These are phyloP conservation scores for Emergomyces pasteurianus DNA, from an alignment of 2,329 filamentous ascomycete species.

Conservation along the genomic window DNA sequence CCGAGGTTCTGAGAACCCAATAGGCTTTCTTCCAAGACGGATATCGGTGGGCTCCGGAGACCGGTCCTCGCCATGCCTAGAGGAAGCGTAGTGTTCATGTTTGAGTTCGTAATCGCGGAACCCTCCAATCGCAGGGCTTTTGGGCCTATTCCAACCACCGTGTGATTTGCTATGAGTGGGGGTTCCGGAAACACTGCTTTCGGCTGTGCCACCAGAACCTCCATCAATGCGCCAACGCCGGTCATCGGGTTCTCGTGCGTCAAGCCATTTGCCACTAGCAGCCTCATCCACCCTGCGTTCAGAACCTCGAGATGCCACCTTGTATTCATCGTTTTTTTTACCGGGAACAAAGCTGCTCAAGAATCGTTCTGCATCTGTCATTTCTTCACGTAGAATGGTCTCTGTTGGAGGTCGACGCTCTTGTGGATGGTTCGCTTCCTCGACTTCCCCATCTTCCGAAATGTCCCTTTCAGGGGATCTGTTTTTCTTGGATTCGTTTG, in stretches of 20 bases:
- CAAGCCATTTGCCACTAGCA: conserved; percentile 6
- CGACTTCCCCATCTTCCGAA: conserved; percentile 30
- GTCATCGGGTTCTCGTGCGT: conserved; percentile 7
- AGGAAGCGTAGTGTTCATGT: conserved; percentile 6
- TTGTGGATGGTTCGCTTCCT: conserved; percentile 9
- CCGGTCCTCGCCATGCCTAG: conserved; percentile 6
- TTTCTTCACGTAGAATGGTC: conserved; percentile 15
- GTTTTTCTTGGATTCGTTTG: neutral
- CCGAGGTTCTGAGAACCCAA: conserved; percentile 11
- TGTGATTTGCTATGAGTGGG: conserved; percentile 5
- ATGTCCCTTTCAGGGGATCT: conserved; percentile 10
- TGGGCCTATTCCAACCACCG: conserved; percentile 9
- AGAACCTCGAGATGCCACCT: neutral
- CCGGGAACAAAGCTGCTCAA: conserved; percentile 23
- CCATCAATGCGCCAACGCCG: conserved; percentile 9
- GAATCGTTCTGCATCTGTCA: conserved; percentile 28
- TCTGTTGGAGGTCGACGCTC: conserved; percentile 2
- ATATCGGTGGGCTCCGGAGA: conserved; percentile 13
- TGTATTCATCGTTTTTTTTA: conserved; percentile 8
- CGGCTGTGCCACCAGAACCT: conserved; percentile 6
- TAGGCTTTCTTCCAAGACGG: conserved; percentile 10
- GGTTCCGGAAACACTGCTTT: conserved; percentile 7
- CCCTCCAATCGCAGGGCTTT: conserved; percentile 8
- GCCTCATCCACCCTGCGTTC: conserved; percentile 5
- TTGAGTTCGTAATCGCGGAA: conserved; percentile 11